Evolutionary conservation across 352 stramenopile genomes (phyloP).

Genomic region (Blastocystis sp.): DNA sequence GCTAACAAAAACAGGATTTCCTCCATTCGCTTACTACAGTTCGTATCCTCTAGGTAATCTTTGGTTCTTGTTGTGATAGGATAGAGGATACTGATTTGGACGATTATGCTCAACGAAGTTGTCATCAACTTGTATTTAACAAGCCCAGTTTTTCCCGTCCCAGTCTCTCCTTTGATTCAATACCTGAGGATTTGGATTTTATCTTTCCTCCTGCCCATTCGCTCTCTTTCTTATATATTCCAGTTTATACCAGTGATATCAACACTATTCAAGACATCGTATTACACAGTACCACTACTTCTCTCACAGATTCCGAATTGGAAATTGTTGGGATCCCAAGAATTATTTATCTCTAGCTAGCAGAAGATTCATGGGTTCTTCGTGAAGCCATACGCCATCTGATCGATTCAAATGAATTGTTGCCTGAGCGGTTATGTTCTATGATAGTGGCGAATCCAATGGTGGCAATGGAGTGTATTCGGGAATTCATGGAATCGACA

Average conservation of each 20-base stretch:
- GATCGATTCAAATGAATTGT: background rate
- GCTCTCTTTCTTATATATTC: background rate
- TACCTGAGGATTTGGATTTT: background rate
- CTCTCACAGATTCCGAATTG: background rate
- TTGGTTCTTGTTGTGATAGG: background rate
- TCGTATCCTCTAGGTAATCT: background rate
- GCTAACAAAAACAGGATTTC: background rate
- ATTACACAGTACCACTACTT: background rate
- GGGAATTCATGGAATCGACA: background rate
- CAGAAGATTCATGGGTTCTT: background rate
- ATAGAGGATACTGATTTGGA: background rate
- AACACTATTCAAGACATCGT: background rate
- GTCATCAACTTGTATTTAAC: background rate
- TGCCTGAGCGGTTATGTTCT: background rate
- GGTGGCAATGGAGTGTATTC: slow-evolving; percentile 28
- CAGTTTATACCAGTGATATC: background rate
- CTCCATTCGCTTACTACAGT: background rate
- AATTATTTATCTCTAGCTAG: background rate
- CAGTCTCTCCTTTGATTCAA: background rate
- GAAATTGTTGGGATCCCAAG: background rate
- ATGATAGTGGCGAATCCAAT: background rate
- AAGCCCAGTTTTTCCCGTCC: background rate
- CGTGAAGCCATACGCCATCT: background rate
- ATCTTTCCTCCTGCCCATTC: background rate
- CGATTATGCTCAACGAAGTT: background rate